Percentiles rank a stretch among this genome's conserved stretches.
These are phyloP conservation scores for Talaromyces pinophilus DNA, from an alignment of 2,329 filamentous ascomycete genomes.

Conservation along the genomic window DNA sequence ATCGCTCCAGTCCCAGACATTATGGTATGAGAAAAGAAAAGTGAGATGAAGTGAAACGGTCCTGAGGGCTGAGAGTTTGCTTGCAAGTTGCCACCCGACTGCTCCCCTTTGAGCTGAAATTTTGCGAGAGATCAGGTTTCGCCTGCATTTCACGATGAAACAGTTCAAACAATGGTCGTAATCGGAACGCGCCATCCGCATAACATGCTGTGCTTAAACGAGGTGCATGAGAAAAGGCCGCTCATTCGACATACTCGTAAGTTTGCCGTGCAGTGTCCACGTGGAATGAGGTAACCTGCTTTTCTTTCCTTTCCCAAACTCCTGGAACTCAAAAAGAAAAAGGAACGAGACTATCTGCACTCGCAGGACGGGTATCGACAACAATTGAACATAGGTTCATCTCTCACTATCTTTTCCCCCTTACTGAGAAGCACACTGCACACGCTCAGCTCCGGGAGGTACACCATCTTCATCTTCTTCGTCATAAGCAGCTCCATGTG, in stretches of 20 bases:
- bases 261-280: neutral
- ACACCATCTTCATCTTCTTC: constrained; percentile 66
- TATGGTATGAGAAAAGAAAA: neutral
- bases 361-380: neutral
- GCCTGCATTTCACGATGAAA: neutral
- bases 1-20: neutral
- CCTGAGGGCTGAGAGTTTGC: neutral
- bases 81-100: neutral
- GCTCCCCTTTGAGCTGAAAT: neutral
- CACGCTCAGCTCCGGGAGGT: constrained; percentile 51
- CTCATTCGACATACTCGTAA: neutral
- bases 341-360: neutral
- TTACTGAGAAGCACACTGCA: constrained; percentile 57
- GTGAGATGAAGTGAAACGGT: neutral
- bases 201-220: neutral
- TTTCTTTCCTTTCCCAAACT: neutral
- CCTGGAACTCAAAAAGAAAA: neutral
- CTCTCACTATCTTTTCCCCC: neutral
- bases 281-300: neutral
- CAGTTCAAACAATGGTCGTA: neutral
- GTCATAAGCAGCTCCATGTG: constrained; percentile 61
- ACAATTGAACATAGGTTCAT: neutral
- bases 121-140: neutral
- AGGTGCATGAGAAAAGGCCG: neutral
- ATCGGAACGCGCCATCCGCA: neutral